A percentile compares a stretch with the other conserved stretches of the same genome.
Conservation (phyloP, 805 yeast species). For the Danielia oregonensis region DNA sequence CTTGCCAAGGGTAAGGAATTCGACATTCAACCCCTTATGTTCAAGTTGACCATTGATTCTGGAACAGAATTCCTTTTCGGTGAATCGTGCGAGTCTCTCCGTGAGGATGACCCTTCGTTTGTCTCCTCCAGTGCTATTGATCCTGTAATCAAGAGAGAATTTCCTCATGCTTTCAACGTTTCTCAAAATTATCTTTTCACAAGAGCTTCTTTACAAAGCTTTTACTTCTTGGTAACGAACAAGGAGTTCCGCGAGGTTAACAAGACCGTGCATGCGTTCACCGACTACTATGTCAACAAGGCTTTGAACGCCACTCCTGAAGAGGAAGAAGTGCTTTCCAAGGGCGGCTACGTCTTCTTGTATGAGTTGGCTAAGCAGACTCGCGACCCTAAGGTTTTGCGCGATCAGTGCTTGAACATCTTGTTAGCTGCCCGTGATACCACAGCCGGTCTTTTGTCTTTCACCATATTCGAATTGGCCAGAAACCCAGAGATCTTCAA, state of each 20-base stretch:
- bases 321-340: constrained; percentile 28
- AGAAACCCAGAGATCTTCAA: constrained; percentile 37
- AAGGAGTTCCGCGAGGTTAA: constrained; percentile 11
- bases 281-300: constrained; percentile 33
- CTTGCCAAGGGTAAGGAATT: constrained; percentile 6
- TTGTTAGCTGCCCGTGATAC: constrained; percentile 55
- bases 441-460: constrained; percentile 49
- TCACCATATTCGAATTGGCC: constrained; percentile 42
- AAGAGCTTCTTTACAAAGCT: constrained; percentile 10
- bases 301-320: constrained; percentile 32
- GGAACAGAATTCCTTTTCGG: constrained; percentile 17
- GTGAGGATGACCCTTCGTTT: constrained; percentile 7
- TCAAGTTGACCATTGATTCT: constrained; percentile 15
- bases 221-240: constrained; percentile 11
- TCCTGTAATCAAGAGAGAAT: constrained; percentile 8
- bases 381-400: constrained; percentile 41
- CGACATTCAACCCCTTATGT: constrained; percentile 15
- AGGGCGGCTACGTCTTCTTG: constrained; percentile 43
- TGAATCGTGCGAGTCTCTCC: constrained; percentile 14
- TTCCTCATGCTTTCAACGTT: constrained; percentile 14
- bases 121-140: constrained; percentile 1
- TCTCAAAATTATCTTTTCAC: constrained; percentile 11
- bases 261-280: constrained; percentile 12
- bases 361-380: constrained; percentile 48
- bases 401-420: constrained; percentile 50